Percentiles rank a stretch among this genome's conserved stretches.
Evolutionary conservation across 768 basidiomycete genomes (phyloP).

Genomic region (Mycena polygramma): DNA sequence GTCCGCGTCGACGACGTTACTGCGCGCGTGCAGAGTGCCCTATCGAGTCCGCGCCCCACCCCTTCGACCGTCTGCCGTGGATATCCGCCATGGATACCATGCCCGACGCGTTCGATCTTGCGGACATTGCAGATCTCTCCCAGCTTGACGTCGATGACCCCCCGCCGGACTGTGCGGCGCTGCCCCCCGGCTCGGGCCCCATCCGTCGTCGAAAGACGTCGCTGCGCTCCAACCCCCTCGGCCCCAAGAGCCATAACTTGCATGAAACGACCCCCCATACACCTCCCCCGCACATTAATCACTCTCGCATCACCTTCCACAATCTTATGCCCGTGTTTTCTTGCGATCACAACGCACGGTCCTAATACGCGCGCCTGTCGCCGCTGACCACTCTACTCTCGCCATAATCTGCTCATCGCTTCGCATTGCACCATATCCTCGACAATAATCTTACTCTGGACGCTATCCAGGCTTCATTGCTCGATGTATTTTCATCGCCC

Average conservation of each 20-base stretch:
- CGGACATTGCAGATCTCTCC: slow-evolving; percentile 78
- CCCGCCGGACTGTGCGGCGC: slow-evolving; percentile 37
- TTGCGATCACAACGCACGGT: slow-evolving; percentile 47
- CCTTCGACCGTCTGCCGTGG: slow-evolving; percentile 79
- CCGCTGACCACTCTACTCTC: slow-evolving; percentile 43
- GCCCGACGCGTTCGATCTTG: slow-evolving; percentile 55
- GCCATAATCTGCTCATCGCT: slow-evolving; percentile 38
- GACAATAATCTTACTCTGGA: slow-evolving; percentile 29
- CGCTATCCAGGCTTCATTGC: slow-evolving; percentile 20
- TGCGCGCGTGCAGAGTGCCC: slow-evolving; percentile 56
- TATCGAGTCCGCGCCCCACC: slow-evolving; percentile 49
- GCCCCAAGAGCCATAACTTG: slow-evolving; percentile 41
- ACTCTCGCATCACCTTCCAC: slow-evolving; percentile 64
- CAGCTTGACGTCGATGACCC: slow-evolving; percentile 55
- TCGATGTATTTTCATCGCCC: slow-evolving; percentile 32
- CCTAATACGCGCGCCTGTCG: slow-evolving; percentile 45
- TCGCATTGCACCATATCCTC: slow-evolving; percentile 27
- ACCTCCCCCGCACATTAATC: slow-evolving; percentile 57
- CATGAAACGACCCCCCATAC: slow-evolving; percentile 45
- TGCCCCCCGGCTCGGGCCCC: slow-evolving; percentile 59
- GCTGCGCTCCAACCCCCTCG: slow-evolving; percentile 62
- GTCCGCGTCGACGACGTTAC: slow-evolving; percentile 56
- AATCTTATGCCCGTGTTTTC: slow-evolving; percentile 74
- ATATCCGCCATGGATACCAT: slow-evolving; percentile 68
- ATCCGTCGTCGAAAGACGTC: slow-evolving; percentile 71